Base-by-base conservation (phyloP, 352 stramenopile species). In the Phytophthora gonapodyides region DNA sequence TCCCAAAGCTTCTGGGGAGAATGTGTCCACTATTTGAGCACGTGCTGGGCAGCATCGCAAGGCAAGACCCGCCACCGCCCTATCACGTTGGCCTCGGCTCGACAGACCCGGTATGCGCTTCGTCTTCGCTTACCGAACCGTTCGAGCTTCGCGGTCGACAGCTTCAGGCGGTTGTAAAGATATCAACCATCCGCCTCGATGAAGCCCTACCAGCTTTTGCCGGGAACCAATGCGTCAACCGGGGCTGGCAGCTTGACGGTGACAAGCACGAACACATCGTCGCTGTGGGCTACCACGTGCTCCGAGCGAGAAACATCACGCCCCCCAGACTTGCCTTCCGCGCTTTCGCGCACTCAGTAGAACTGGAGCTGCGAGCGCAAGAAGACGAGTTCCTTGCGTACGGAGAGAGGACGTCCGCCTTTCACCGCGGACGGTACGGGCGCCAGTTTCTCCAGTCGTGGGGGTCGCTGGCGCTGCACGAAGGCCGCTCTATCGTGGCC, bases 341-440 rank as follows among this genome's bases (percentile, higher is more conserved):
- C 12, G 42, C 58, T 12, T 61, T 66, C 45, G 34, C 49, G 13
- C 58, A 66, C 31, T 40, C n/a, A 1, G 35, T 43, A 44, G 51
- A 50, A 33, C 6, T 11, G 11, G 27, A 43, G 9, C 41, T 50
- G 13, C 7, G 41, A 8, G 40, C 58, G 1, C 58, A 66, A 21
- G 42, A 61, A 56, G 43, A 48, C 13, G 17, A 16, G 1, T 66
- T 66, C 35, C 41, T 61, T 5, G 49, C 58, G 2, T 66, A 61
- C 52, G 58, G 58, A 40, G 58, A 66, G 41, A 53, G 42, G 17
- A 66, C 58, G 10, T 66, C 58, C 3, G 33, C 37, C 13, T 66
- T 48, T 30, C 44, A 60, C 36, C 8, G 30, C 19, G 50, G 50
- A 9, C 41, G 21, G 5, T 66, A 66, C 33, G 50, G 58, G 7